Percentiles rank a stretch among this genome's conserved stretches.
These are phyloP conservation scores for Ogataea trehalophila DNA, from an alignment of 805 yeast genomes.

Conservation along the genomic window DNA sequence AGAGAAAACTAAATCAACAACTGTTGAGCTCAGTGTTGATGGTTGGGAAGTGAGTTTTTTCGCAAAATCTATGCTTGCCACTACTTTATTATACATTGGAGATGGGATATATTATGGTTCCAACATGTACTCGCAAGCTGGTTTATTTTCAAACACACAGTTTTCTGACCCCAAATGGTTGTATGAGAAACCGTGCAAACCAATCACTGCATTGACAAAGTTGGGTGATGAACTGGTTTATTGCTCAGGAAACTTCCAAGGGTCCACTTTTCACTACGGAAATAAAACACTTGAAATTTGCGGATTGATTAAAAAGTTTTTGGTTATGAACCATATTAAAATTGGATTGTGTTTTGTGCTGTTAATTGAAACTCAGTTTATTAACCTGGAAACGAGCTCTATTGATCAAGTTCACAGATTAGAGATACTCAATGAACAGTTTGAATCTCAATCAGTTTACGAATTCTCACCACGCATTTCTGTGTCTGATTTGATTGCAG, in stretches of 20 bases:
- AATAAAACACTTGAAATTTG: background rate
- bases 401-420: background rate
- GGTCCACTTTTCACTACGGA: no score
- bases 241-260: no score
- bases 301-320: background rate
- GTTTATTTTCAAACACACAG: background rate
- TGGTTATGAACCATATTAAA: conserved; percentile 1
- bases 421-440: conserved; percentile 1
- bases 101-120: background rate
- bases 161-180: background rate
- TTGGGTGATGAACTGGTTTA: background rate
- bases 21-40: conserved; percentile 5
- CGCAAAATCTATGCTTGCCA: conserved; percentile 1
- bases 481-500: conserved; percentile 8
- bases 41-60: conserved; percentile 6
- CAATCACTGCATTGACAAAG: conserved; percentile 1
- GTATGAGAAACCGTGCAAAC: background rate
- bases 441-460: background rate
- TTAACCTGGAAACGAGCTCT: conserved; percentile 2
- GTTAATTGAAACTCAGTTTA: conserved; percentile 4
- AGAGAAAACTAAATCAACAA: background rate
- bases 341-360: conserved; percentile 4
- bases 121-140: background rate
- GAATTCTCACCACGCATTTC: conserved; percentile 13
- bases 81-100: background rate